These are phyloP conservation scores for Nakazawaea wyomingensis DNA, from an alignment of 805 yeast genomes.

Conservation along the genomic window DNA sequence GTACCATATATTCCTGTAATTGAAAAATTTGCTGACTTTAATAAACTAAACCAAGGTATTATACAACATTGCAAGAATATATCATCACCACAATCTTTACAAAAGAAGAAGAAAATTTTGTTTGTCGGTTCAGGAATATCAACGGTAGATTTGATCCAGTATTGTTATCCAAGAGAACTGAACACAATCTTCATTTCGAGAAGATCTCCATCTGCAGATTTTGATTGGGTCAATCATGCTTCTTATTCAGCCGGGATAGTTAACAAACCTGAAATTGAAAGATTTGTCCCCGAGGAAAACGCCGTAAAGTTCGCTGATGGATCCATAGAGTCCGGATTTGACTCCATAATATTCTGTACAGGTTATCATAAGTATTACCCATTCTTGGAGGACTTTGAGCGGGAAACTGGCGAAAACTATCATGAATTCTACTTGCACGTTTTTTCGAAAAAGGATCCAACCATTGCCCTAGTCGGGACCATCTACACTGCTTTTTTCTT, in stretches of 20 bases:
- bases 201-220: not conserved
- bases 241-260: constrained; percentile 9
- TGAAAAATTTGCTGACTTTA: constrained; percentile 28
- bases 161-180: constrained; percentile 26
- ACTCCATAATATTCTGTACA: constrained; percentile 35
- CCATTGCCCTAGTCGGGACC: constrained; percentile 36
- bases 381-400: constrained; percentile 20
- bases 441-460: constrained; percentile 37
- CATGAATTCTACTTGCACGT: constrained; percentile 26
- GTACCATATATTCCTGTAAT: constrained; percentile 35
- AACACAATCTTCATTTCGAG: constrained; percentile 14
- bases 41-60: constrained; percentile 25
- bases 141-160: constrained; percentile 39
- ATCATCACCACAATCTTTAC: constrained; percentile 18
- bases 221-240: constrained; percentile 11
- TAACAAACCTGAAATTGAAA: constrained; percentile 20
- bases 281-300: constrained; percentile 20
- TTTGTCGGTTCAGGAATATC: constrained; percentile 40
- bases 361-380: constrained; percentile 41
- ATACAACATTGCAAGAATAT: constrained; percentile 17
- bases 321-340: constrained; percentile 27
- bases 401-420: constrained; percentile 11
- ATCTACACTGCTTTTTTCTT: constrained; percentile 40
- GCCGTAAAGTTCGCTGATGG: constrained; percentile 12
- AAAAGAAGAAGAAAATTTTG: constrained; percentile 25